Evolutionary conservation across 371 early-diverging fungal genomes (phyloP).

Genomic region (Rhizopus stolonifer): DNA sequence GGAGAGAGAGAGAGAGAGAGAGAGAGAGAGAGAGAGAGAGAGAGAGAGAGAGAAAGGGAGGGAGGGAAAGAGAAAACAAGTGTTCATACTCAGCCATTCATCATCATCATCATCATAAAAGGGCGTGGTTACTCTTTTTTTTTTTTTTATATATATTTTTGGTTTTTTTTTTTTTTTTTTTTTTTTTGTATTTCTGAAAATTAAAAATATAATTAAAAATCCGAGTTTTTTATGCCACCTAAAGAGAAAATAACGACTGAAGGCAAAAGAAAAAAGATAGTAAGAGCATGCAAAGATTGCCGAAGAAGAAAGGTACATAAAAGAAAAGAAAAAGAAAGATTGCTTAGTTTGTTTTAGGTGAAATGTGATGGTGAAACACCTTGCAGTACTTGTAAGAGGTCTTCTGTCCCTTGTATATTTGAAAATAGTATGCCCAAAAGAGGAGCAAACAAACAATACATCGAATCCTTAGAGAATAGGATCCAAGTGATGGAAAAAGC

Average conservation of each 20-base stretch:
- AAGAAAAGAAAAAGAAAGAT: slow-evolving; percentile 3
- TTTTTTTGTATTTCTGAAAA: not conserved
- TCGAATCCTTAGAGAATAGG: slow-evolving; percentile 26
- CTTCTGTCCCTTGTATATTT: slow-evolving; percentile 28
- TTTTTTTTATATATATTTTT: slow-evolving; percentile 6
- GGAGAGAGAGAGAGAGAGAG: too few species aligned
- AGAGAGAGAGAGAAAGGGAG: not conserved
- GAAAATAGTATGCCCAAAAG: slow-evolving; percentile 27
- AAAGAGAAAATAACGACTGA: slow-evolving; percentile 13
- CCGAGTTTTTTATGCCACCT: slow-evolving; percentile 11
- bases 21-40: too few species aligned
- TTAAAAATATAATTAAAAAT: not conserved
- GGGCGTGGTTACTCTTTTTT: slow-evolving; percentile 10
- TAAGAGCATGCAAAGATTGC: slow-evolving; percentile 33
- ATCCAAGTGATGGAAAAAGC: slow-evolving; percentile 28
- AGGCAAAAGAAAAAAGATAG: slow-evolving; percentile 28
- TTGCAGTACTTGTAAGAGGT: slow-evolving; percentile 28
- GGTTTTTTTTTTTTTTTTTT: slow-evolving; percentile 4
- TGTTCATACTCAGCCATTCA: not conserved
- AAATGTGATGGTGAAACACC: slow-evolving; percentile 33
- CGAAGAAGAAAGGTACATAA: slow-evolving; percentile 24
- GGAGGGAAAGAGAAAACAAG: not conserved
- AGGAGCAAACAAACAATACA: slow-evolving; percentile 29
- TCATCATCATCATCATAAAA: slow-evolving; percentile 10
- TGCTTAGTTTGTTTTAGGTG: slow-evolving; percentile 10